A percentile compares a stretch with the other conserved stretches of the same genome.
Evolutionary conservation across 768 basidiomycete species (phyloP).

Genomic region (Clathrus columnatus): DNA sequence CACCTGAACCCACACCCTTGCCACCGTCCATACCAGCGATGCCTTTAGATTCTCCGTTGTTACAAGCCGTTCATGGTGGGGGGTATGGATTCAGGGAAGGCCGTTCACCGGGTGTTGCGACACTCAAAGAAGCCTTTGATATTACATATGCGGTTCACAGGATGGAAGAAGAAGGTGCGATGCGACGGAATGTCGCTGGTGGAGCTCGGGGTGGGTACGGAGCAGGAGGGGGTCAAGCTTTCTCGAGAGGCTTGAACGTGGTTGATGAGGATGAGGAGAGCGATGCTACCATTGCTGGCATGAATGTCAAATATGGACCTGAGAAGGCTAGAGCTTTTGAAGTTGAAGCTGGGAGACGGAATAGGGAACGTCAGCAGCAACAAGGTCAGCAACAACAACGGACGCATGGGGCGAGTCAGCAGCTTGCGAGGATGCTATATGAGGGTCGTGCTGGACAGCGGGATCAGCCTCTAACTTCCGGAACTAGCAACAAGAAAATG

Average conservation of each 20-base stretch:
- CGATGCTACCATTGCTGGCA: conserved; percentile 31
- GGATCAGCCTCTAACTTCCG: conserved; percentile 34
- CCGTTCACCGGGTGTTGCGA: conserved; percentile 85
- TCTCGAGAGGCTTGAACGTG: conserved; percentile 83
- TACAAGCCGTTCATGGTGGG: conserved; percentile 70
- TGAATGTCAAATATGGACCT: conserved; percentile 27
- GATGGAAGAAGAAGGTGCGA: conserved; percentile 97
- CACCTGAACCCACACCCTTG: conserved; percentile 59
- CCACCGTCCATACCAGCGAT: conserved; percentile 26
- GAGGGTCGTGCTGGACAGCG: conserved; percentile 66
- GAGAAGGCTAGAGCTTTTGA: conserved; percentile 29
- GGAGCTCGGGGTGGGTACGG: conserved; percentile 71
- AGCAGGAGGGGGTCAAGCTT: conserved; percentile 69
- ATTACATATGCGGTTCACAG: conserved; percentile 98
- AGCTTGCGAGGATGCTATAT: conserved; percentile 23
- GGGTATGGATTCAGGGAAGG: conserved; percentile 50
- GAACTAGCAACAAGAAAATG: conserved; percentile 19
- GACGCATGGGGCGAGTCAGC: conserved; percentile 11
- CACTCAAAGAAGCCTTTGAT: conserved; percentile 97
- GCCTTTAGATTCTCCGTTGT: conserved; percentile 83
- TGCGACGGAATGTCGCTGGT: conserved; percentile 39
- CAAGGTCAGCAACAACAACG: conserved; percentile 18
- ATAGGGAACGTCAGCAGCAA: conserved; percentile 18
- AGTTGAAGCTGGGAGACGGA: conserved; percentile 24
- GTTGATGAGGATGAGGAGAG: conserved; percentile 69